Evolutionary conservation across 257 asterid species (phyloP).

Genomic region (Verbena officinalis): DNA sequence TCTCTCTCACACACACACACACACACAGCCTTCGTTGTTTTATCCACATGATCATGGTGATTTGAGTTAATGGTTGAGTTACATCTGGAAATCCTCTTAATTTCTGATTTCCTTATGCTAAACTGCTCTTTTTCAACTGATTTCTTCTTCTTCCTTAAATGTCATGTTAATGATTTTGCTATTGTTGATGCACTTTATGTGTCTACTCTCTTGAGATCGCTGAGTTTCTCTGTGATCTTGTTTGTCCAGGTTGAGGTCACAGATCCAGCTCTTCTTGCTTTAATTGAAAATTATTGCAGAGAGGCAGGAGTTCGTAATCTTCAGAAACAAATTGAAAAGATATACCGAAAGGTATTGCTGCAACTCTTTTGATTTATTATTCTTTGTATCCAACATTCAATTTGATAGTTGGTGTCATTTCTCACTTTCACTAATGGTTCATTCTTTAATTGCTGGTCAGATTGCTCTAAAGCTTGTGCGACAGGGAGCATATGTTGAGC

Average conservation of each 20-base stretch:
- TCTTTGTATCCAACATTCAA: neutral
- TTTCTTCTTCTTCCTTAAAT: neutral
- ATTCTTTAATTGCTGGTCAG: slow-evolving; percentile 41
- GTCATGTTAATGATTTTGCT: slow-evolving; percentile 3
- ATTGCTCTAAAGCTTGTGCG: slow-evolving; percentile 91
- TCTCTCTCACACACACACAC: neutral
- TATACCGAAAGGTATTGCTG: slow-evolving; percentile 79
- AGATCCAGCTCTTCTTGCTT: slow-evolving; percentile 83
- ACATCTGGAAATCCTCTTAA: neutral
- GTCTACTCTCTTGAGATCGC: slow-evolving; percentile 17
- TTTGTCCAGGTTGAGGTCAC: slow-evolving; percentile 85
- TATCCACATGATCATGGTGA: slow-evolving; percentile 1
- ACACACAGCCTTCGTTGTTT: neutral
- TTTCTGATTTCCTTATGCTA: neutral
- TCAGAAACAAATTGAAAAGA: slow-evolving; percentile 99
- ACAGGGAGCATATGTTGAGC: slow-evolving; percentile 45
- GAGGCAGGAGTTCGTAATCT: slow-evolving; percentile 99
- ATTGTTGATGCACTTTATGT: neutral
- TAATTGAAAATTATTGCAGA: slow-evolving; percentile 95
- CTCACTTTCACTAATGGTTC: slow-evolving; percentile 6
- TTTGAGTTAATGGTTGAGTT: neutral
- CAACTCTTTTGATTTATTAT: slow-evolving; percentile 7
- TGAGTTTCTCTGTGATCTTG: slow-evolving; percentile 24
- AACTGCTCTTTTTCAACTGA: neutral
- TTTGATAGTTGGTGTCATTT: too few species aligned